Base-by-base conservation (phyloP, 371 early-diverging fungal species). In the Mucor irregularis region DNA sequence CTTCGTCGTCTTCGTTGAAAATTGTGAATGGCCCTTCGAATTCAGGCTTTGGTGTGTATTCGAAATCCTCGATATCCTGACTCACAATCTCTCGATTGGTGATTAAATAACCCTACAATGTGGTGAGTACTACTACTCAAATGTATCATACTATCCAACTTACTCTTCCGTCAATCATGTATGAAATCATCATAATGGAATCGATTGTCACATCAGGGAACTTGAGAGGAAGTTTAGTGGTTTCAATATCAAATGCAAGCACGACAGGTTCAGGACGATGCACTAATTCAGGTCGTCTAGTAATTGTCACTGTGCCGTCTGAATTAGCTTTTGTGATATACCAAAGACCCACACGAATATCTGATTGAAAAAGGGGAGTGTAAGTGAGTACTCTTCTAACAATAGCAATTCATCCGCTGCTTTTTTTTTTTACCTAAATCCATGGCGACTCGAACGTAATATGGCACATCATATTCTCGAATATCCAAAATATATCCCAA, bases 131-230 rank as follows among this genome's bases (percentile, higher is more conserved):
- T n/a, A n/a, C n/a, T n/a, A n/a, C n/a, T n/a, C n/a, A n/a, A n/a
- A n/a, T n/a, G n/a, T n/a, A n/a, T n/a, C n/a, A n/a, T n/a, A n/a
- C n/a, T n/a, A n/a, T n/a, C n/a, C n/a, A 25, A 29, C 56, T 47
- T 81, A 92, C 91, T 75, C 90, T 89, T 10, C 95, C 96, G 55
- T 97, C 96, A 56, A 97, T 89, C 97, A 99, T 97, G 68, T 99
- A 96, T 11, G 99, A 99, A 71, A 99, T 99, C 99, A 99, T 99
- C 97, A 99, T 99, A 61, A 99, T 92, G 28, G 86, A 77, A 73
- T 99, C 99, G 31, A 86, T 86, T 0, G 84, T 61, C 0, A 98
- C 82, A 69, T 97, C 98, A 8, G 99, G 99, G 69, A 99, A 99
- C 76, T 98, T 99, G 28, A 99, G 84, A 11, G 99, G 99, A 42